Base-by-base conservation (phyloP, 75 land plant species). In the Selaginella moellendorffii region DNA sequence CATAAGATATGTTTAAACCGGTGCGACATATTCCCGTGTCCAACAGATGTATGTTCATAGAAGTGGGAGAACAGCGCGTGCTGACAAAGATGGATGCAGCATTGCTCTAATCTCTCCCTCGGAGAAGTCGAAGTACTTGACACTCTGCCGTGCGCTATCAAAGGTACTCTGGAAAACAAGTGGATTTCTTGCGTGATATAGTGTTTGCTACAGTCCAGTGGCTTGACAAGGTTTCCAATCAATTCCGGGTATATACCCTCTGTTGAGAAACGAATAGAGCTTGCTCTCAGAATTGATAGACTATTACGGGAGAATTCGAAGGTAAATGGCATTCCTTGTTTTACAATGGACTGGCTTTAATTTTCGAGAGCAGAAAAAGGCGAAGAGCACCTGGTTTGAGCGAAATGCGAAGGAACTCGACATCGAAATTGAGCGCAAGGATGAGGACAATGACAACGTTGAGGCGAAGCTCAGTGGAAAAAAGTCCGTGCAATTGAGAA, bases 21-120 rank as follows among this genome's bases (percentile, higher is more conserved):
- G 10, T 5, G 10, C 5, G 14, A 5, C 46, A 36, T 36, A 36
- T 14, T 5, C 46, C 5, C 46, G 56, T 42, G 27, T n/a, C 51
- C 2, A 73, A 30, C 69, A 95, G 99, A 83, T 95, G 52, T 95
- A 95, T 76, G 80, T 95, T 26, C 99, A 95, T 65, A 80, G 99
- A 79, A 86, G 99, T 86, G 99, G 99, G 67, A 83, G 99, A 77
- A 95, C 99, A 36, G 97, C 97, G 23, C 79, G 99, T 61, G 97
- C 99, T 24, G 75, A 72, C 68, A 66, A 83, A 54, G 99, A 95
- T 79, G 99, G 99, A 10, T 86, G 96, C 76, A 80, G 83, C 54
- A 83, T 95, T 69, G 85, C 85, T 29, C 62, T 95, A 17, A 68
- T 95, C 25, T 72, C 96, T 30, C 86, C 99, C 25, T 78, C 70